Conservation (phyloP, 768 basidiomycete genomes). For the Tylopilus sp. region DNA sequence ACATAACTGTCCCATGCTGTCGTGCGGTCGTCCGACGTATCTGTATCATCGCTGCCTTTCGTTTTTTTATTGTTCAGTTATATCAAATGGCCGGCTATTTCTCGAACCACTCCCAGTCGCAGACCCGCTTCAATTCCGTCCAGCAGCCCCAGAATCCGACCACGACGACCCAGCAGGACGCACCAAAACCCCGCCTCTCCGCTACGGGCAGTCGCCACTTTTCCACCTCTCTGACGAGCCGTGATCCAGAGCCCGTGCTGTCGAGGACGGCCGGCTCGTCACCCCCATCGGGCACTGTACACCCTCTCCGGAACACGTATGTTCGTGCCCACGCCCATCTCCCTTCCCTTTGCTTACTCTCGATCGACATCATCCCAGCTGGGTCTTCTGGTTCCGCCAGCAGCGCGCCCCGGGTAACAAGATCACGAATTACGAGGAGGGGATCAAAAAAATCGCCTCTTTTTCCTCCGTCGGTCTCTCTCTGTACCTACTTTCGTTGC, state of each 20-base stretch:
- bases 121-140: constrained; percentile 59
- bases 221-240: constrained; percentile 54
- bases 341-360: constrained; percentile 16
- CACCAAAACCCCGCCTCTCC: constrained; percentile 45
- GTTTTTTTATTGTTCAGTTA: constrained; percentile 28
- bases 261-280: constrained; percentile 36
- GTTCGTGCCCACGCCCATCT: constrained; percentile 39
- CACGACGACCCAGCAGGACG: constrained; percentile 11
- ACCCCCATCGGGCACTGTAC: constrained; percentile 41
- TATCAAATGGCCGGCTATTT: constrained; percentile 67
- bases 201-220: constrained; percentile 77
- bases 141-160: constrained; percentile 35
- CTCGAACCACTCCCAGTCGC: constrained; percentile 71
- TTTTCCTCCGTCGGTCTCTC: constrained; percentile 71
- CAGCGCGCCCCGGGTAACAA: constrained; percentile 89
- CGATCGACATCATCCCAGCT: constrained; percentile 43
- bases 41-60: not conserved
- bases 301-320: constrained; percentile 87
- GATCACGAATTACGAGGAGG: constrained; percentile 88
- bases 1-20: constrained; percentile 19
- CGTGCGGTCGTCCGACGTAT: too few species aligned
- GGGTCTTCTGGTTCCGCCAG: constrained; percentile 91
- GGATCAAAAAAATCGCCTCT: constrained; percentile 87
- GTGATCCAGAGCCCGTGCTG: constrained; percentile 31
- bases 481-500: not conserved